These are phyloP conservation scores for Botrytis galanthina DNA, from an alignment of 2,329 filamentous ascomycete genomes.

Conservation along the genomic window DNA sequence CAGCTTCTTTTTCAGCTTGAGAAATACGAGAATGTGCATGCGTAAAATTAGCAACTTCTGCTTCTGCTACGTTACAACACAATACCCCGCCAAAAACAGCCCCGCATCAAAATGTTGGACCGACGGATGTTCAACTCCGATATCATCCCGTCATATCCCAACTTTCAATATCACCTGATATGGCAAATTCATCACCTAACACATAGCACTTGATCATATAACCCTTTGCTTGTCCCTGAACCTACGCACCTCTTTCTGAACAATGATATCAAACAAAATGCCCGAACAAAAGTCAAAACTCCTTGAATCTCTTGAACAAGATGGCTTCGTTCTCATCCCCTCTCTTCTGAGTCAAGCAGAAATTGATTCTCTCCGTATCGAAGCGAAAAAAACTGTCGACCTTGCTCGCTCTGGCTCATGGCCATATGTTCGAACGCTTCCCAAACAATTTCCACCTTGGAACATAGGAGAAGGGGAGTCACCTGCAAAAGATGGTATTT, in stretches of 20 bases:
- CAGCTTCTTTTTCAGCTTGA: background rate
- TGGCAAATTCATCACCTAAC: background rate
- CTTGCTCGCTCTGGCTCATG: slow-evolving; percentile 69
- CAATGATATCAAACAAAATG: slow-evolving; percentile 17
- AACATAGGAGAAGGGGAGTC: slow-evolving; percentile 39
- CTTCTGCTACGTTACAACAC: slow-evolving; percentile 8
- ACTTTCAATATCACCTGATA: slow-evolving; percentile 6
- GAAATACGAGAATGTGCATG: background rate
- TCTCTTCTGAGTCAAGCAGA: slow-evolving; percentile 57
- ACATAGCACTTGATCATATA: background rate
- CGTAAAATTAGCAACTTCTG: background rate
- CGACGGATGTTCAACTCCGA: slow-evolving; percentile 10
- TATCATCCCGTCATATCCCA: background rate
- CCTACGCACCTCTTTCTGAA: too few species aligned
- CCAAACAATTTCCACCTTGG: slow-evolving; percentile 92
- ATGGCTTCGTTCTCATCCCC: slow-evolving; percentile 76
- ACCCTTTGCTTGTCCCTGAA: background rate
- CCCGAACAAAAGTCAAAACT: slow-evolving; percentile 27
- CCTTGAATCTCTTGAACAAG: slow-evolving; percentile 51
- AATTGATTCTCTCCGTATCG: slow-evolving; percentile 58
- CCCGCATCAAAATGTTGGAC: slow-evolving; percentile 5
- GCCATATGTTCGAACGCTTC: slow-evolving; percentile 79
- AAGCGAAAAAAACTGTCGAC: slow-evolving; percentile 55
- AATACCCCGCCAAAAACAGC: slow-evolving; percentile 4
- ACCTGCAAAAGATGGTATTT: slow-evolving; percentile 62